Conservation (phyloP, 73 alveolate genomes). For the Paramecium octaurelia region DNA sequence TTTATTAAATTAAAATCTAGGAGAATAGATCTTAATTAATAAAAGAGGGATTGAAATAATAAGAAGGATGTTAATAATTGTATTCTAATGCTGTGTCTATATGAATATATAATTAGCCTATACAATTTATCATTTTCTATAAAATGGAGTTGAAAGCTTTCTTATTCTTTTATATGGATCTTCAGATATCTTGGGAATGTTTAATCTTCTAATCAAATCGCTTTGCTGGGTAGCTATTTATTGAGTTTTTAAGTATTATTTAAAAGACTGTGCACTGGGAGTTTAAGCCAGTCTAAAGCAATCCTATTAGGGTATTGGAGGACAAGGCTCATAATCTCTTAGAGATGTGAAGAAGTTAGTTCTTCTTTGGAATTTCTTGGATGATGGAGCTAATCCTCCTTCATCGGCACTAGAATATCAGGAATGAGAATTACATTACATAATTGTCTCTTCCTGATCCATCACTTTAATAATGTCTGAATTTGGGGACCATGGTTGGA, state of each 20-base stretch:
- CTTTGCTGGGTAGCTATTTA: background rate
- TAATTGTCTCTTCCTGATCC: constrained; percentile 18
- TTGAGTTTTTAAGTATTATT: background rate
- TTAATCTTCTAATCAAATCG: background rate
- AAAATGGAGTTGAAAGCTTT: background rate
- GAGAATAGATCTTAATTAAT: no score
- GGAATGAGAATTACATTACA: background rate
- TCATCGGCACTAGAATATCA: background rate
- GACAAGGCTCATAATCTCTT: background rate
- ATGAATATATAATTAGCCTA: background rate
- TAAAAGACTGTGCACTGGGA: background rate
- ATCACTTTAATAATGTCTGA: background rate
- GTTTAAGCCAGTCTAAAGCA: background rate
- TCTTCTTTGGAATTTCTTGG: background rate
- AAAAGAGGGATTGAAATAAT: no score
- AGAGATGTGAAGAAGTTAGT: background rate
- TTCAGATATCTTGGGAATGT: background rate
- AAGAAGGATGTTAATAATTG: no score
- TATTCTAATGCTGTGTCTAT: background rate
- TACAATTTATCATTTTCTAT: background rate
- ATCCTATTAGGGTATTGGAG: background rate
- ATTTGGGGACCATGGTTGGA: background rate
- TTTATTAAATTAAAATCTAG: no score
- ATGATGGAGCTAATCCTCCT: constrained; percentile 1
- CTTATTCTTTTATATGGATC: constrained; percentile 1